A percentile compares a stretch with the other conserved stretches of the same genome.
phyloP scores from a whole-genome alignment of 139 green algal species.

The Micractinium sp. region DNA sequence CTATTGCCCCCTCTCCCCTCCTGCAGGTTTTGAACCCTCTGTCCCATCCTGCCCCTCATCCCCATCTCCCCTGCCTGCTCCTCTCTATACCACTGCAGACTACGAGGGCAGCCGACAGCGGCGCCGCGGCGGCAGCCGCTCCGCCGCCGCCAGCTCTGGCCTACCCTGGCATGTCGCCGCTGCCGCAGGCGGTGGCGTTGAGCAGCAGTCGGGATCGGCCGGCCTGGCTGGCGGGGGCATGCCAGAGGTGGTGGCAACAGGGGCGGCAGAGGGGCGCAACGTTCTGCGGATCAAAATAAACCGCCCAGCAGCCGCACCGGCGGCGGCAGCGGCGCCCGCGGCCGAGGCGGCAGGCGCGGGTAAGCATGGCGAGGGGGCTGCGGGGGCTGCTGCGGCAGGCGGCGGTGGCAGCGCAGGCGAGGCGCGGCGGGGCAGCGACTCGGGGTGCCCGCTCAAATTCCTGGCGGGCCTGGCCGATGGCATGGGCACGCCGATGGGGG shows the following conservation, averaged over 20 bases:
- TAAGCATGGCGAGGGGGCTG: not conserved
- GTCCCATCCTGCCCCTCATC: too few species aligned
- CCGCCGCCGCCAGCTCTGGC: not conserved
- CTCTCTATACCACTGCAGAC: too few species aligned
- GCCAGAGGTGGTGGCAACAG: not conserved
- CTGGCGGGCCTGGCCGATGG: constrained; percentile 10
- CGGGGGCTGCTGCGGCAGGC: not conserved
- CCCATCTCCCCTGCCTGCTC: too few species aligned
- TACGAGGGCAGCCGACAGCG: not conserved
- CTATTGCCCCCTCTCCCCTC: too few species aligned
- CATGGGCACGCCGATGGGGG: not conserved
- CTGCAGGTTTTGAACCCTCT: too few species aligned
- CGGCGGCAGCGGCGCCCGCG: not conserved
- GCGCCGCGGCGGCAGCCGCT: constrained; percentile 4
- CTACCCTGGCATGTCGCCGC: not conserved
- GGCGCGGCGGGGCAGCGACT: not conserved
- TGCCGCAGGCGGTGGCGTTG: not conserved
- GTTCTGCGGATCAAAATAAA: constrained; percentile 26
- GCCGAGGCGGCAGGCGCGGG: not conserved
- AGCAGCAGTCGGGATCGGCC: not conserved
- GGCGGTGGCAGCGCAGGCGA: not conserved
- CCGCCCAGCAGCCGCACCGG: not conserved
- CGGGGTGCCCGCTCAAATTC: constrained; percentile 1
- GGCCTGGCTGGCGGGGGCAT: not conserved
- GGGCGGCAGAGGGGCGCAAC: not conserved